Base-by-base conservation (phyloP, 768 basidiomycete species). In the Ramaria sp. region DNA sequence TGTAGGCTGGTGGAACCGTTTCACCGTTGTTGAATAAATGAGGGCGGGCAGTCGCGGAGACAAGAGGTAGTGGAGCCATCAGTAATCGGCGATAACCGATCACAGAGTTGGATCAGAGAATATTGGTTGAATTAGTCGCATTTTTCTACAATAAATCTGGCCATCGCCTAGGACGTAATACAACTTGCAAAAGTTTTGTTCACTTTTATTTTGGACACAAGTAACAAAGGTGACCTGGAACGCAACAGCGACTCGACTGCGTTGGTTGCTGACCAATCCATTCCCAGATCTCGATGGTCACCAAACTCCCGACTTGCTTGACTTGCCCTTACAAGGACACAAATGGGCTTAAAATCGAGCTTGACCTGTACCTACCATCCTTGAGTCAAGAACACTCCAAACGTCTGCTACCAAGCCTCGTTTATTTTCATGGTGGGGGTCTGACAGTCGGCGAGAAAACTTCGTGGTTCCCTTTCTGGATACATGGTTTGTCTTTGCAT, bases 401-500 rank as follows among this genome's bases (percentile, higher is more conserved):
- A 34, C 19, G 13, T 12, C 38, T 57, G 1, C 55, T 46, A 0
- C 72, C 73, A 6, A 61, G 65, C 20, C 51, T 76, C 7, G 63
- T 75, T 3, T 75, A 70, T 61, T 75, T 75, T 48, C 75, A 75
- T 54, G 75, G 80, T 7, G 84, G 84, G 2, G 83, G 82, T 7
- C 66, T 86, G 33, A 76, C 79, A 0, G 81, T 78, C 15, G 84
- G 84, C 0, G 78, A 80, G 60, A 71, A 77, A 53, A 65, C 63
- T 33, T 80, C 77, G 62, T 86, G 82, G 82, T 80, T 84, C 64
- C 84, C 84, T 1, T 59, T 53, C n/a, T 87, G 85, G 85, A 67
- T 86, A 24, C 66, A 75, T 49, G 73, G 84, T 84, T 19, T n/a
- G 11, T 53, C 15, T 54, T 52, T 30, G 22, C 48, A 53, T 15